Percentiles rank a stretch among this genome's conserved stretches.
Conservation (phyloP, 2,329 filamentous ascomycete genomes). For the Fusarium penzigii region DNA sequence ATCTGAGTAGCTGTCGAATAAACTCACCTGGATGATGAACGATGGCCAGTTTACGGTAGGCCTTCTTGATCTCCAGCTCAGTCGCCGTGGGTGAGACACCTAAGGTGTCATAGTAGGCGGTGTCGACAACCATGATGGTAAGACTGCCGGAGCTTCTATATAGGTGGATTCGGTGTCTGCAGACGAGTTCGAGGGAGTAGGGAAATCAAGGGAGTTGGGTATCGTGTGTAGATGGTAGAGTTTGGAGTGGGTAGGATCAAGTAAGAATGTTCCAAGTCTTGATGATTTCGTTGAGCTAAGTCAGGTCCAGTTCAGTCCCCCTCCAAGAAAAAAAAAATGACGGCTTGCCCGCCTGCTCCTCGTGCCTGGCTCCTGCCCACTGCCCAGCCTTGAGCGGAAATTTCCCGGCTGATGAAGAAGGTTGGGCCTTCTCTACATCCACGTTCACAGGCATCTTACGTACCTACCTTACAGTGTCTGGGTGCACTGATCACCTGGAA, state of each 20-base stretch:
- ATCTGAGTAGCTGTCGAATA: neutral
- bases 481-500: neutral
- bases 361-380: neutral
- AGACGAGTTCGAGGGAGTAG: slow-evolving; percentile 1
- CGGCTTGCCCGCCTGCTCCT: neutral
- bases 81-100: slow-evolving; percentile 83
- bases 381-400: slow-evolving; percentile 19
- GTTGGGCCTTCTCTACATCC: neutral
- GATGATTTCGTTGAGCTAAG: slow-evolving; percentile 21
- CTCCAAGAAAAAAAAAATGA: neutral
- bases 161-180: slow-evolving; percentile 1
- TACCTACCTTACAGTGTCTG: neutral
- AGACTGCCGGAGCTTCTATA: slow-evolving; percentile 11
- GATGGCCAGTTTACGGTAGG: slow-evolving; percentile 92
- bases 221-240: neutral
- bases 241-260: neutral
- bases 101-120: slow-evolving; percentile 83
- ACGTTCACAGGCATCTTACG: neutral
- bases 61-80: slow-evolving; percentile 95
- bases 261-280: slow-evolving; percentile 5
- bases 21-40: slow-evolving; percentile 79
- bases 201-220: neutral
- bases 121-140: slow-evolving; percentile 81
- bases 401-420: slow-evolving; percentile 9
- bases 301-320: too few species aligned